Evolutionary conservation across 805 yeast genomes (phyloP).

Genomic region (Yarrowia sp.): DNA sequence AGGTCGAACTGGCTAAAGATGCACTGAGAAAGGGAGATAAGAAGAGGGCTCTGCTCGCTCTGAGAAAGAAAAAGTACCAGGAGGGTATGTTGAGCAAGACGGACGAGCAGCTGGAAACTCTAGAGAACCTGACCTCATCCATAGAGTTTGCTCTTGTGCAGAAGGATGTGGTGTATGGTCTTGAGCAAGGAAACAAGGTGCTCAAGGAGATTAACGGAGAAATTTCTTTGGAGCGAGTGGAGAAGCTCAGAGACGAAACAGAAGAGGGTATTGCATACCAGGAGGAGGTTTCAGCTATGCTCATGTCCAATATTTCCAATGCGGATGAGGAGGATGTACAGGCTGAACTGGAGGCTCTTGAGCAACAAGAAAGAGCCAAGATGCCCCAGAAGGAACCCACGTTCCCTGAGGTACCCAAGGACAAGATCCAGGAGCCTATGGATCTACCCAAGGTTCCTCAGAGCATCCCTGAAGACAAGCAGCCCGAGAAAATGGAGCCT

Average conservation of each 20-base stretch:
- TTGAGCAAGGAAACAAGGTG: conserved; percentile 76
- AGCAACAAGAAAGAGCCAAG: conserved; percentile 30
- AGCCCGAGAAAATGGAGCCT: conserved; percentile 6
- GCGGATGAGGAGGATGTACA: conserved; percentile 40
- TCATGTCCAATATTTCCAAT: conserved; percentile 41
- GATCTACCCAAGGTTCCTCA: conserved; percentile 3
- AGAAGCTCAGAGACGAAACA: conserved; percentile 75
- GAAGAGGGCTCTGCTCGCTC: conserved; percentile 62
- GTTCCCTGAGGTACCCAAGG: conserved; percentile 8
- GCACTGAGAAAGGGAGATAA: conserved; percentile 54
- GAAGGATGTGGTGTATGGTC: conserved; percentile 75
- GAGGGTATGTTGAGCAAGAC: conserved; percentile 67
- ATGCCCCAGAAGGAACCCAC: not conserved
- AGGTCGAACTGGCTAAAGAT: conserved; percentile 57
- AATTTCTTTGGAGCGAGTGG: conserved; percentile 74
- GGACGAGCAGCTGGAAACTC: conserved; percentile 69
- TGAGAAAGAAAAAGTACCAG: conserved; percentile 80
- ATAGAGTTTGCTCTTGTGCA: conserved; percentile 90
- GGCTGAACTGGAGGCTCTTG: conserved; percentile 38
- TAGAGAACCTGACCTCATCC: conserved; percentile 58
- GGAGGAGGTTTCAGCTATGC: conserved; percentile 46
- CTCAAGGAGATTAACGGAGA: conserved; percentile 74
- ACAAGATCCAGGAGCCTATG: not conserved
- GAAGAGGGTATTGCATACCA: conserved; percentile 80
- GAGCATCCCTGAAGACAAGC: not conserved